Evolutionary conservation across 768 basidiomycete genomes (phyloP), one percentile per base, ranked within the genome.

Genomic region (Naganishia vaughanmartiniae): DNA sequence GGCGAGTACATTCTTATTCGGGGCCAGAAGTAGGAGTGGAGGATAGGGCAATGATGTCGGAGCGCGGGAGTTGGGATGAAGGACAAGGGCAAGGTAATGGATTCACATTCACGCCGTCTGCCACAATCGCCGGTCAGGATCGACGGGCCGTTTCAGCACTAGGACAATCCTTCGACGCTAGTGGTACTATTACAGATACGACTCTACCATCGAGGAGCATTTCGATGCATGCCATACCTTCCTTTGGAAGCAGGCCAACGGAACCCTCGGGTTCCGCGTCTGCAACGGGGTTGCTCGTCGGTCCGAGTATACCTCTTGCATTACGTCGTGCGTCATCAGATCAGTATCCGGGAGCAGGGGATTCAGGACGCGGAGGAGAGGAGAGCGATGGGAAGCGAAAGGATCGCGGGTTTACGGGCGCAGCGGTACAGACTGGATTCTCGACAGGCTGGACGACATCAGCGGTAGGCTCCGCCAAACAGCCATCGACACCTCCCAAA

Each of bases 231-330:
- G 15, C 60, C 6, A 63, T 46, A 7, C 39, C 60, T n/a, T 45
- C 48, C n/a, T 51, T n/a, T 51, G 48, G 48, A 14, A 42, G 42
- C 42, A 9, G 42, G 14, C 42, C 42, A 11, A 15, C 42, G 42
- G 42, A 42, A 11, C 24, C 48, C 17, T n/a, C 24, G 42, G 39
- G 7, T 15, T 24, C 33, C 15, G 30, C 60, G 39, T 42, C 60
- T 30, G 60, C 39, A 26, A 28, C 54, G 26, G 54, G 30, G 17
- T 39, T 28, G 34, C 39, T 45, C 15, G 39, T 63, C 2, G 60
- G 39, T 2, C 60, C 60, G 10, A 63, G 42, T 63, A 63, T 63
- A 63, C 60, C 60, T 24, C 39, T 63, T 26, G 60, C 60, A 34
- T 28, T 63, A 14, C 60, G 60, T 30, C 36, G 60, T 15, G 39